Evolutionary conservation across 1,139 yeast genomes (phyloP).

Genomic region (Candida labiduridarum): DNA sequence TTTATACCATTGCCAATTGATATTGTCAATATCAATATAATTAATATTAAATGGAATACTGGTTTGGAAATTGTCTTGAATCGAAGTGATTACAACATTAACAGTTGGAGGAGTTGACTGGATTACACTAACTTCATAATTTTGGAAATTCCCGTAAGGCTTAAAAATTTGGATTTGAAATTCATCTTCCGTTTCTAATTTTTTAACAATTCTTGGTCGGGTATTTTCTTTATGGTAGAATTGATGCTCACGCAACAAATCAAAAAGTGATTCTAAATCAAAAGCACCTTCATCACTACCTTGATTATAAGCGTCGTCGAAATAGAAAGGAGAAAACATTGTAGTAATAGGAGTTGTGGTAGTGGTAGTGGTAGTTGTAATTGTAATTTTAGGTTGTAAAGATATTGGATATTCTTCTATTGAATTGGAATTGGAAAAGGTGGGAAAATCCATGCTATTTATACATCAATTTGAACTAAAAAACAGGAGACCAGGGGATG

Average conservation of each 20-base stretch:
- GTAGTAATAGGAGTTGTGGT: not conserved
- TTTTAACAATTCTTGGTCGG: slow-evolving; percentile 38
- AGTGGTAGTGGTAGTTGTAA: no score
- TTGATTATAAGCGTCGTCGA: not conserved
- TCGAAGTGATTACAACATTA: slow-evolving; percentile 34
- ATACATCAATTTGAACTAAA: not conserved
- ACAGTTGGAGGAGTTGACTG: slow-evolving; percentile 24
- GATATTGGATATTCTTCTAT: not conserved
- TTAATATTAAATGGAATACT: slow-evolving; percentile 35
- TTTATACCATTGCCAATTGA: slow-evolving; percentile 40
- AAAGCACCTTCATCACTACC: not conserved
- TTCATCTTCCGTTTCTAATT: slow-evolving; percentile 39
- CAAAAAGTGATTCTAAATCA: slow-evolving; percentile 14
- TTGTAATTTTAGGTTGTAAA: not conserved
- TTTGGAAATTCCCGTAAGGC: slow-evolving; percentile 36
- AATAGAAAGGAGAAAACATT: slow-evolving; percentile 10
- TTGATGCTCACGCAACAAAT: slow-evolving; percentile 16
- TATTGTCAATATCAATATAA: slow-evolving; percentile 35
- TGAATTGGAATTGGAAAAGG: no score
- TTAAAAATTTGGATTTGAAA: slow-evolving; percentile 45
- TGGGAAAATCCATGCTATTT: no score
- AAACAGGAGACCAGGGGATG: not conserved
- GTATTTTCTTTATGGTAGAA: slow-evolving; percentile 15
- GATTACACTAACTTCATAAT: slow-evolving; percentile 42
- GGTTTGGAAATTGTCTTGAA: slow-evolving; percentile 36